These are phyloP conservation scores for Sanghuangporus baumii DNA, from an alignment of 1,284 basidiomycete genomes.

Conservation along the genomic window DNA sequence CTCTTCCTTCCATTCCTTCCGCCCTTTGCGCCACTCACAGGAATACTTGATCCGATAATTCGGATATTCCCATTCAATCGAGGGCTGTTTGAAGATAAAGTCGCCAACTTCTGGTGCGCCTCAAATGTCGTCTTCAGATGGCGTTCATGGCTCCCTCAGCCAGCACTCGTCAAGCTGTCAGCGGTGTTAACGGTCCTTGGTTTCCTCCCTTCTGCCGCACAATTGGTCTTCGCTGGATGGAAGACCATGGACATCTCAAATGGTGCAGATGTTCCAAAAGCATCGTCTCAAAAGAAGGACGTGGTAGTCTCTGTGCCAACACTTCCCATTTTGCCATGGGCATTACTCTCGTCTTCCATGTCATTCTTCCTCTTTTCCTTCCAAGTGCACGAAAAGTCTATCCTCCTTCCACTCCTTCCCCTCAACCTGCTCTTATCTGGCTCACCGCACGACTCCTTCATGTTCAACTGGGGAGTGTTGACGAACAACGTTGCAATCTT, in stretches of 20 bases:
- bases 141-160: conserved; percentile 47
- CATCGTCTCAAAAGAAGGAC: conserved; percentile 16
- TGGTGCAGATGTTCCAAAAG: conserved; percentile 8
- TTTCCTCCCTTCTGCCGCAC: conserved; percentile 56
- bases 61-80: conserved; percentile 89
- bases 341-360: conserved; percentile 68
- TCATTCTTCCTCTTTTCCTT: conserved; percentile 95
- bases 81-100: conserved; percentile 94
- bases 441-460: conserved; percentile 50
- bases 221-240: conserved; percentile 42
- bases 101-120: conserved; percentile 94
- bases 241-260: conserved; percentile 11
- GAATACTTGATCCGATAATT: conserved; percentile 58
- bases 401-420: conserved; percentile 84
- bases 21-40: conserved; percentile 44
- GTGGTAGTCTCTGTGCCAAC: conserved; percentile 39
- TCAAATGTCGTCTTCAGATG: conserved; percentile 87
- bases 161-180: conserved; percentile 50
- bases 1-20: conserved; percentile 76
- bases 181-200: conserved; percentile 56
- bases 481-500: conserved; percentile 86
- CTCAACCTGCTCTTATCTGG: conserved; percentile 74
- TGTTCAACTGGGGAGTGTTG: conserved; percentile 75
- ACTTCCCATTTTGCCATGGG: conserved; percentile 61
- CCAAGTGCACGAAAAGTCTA: conserved; percentile 93